A percentile compares a stretch with the other conserved stretches of the same genome.
These are phyloP conservation scores for Xanthoparmelia taractica DNA, from an alignment of 495 filamentous ascomycete genomes.

Conservation along the genomic window DNA sequence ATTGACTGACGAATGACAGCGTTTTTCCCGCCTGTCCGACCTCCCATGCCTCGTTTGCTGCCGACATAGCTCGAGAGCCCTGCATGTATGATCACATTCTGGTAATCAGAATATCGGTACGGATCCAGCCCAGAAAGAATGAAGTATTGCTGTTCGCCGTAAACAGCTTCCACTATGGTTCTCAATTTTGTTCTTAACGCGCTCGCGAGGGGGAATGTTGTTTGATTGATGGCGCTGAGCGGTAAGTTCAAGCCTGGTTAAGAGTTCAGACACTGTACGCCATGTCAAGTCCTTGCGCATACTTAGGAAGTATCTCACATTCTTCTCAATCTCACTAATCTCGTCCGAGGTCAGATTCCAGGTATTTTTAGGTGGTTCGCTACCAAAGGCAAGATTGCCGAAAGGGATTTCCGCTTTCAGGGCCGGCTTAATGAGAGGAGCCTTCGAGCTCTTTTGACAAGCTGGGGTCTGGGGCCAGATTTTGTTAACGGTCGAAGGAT, in stretches of 20 bases:
- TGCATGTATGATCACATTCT: constrained; percentile 56
- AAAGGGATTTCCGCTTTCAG: neutral
- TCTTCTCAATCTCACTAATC: constrained; percentile 1
- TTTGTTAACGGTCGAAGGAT: neutral
- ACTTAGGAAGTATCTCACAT: constrained; percentile 1
- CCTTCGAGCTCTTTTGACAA: neutral
- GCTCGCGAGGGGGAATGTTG: constrained; percentile 51
- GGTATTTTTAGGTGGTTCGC: neutral
- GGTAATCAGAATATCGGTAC: constrained; percentile 44
- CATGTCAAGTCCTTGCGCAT: neutral
- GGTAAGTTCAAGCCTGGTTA: constrained; percentile 36
- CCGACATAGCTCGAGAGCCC: constrained; percentile 55
- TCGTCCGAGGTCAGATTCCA: constrained; percentile 6
- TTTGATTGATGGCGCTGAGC: constrained; percentile 41
- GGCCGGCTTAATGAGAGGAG: neutral
- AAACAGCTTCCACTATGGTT: constrained; percentile 39
- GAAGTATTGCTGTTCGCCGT: constrained; percentile 52
- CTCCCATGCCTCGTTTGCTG: constrained; percentile 40
- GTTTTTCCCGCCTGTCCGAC: constrained; percentile 40
- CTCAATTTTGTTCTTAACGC: constrained; percentile 29
- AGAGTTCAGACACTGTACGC: neutral
- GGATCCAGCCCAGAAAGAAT: constrained; percentile 53
- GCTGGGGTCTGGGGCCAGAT: neutral
- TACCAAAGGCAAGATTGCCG: neutral
- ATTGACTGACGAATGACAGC: constrained; percentile 31